Evolutionary conservation across 1,284 basidiomycete genomes (phyloP), one percentile per base, ranked within the genome.

Genomic region (Cystobasidiaceae sp.): DNA sequence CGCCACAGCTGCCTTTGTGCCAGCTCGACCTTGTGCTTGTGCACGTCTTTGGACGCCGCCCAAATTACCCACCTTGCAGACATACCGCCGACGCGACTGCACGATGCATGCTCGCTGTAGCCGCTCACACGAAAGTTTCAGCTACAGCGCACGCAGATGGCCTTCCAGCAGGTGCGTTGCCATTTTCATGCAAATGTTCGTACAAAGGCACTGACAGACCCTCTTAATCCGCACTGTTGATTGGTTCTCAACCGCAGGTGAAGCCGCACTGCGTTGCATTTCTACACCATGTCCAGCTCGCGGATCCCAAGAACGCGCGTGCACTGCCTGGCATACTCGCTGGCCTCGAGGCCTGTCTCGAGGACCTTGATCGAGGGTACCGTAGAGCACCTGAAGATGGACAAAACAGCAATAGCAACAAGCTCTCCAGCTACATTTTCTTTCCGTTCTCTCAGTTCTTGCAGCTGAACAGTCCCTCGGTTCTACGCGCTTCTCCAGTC

Each of bases 361-460:
- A 55, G 34, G 17, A 30, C 28, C 30, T 64, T 17, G 41, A 55
- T 37, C 44, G 9, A 37, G 23, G 33, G 54, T 6, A n/a, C n/a
- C n/a, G n/a, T n/a, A 41, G 25, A 41, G 41, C 37, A 44, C 7
- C 25, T 15, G 27, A 23, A 48, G 17, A 3, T 9, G 11, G 28
- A 32, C n/a, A 17, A 48, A 30, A 21, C 17, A 27, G n/a, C n/a
- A 37, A 19, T n/a, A n/a, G n/a, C n/a, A n/a, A n/a, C n/a, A n/a
- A n/a, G n/a, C n/a, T n/a, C n/a, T n/a, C n/a, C n/a, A 83, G n/a
- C 80, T 92, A 96, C 76, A 79, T 85, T 32, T 89, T 93, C 77
- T 88, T 90, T 71, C 93, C 93, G 1, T 75, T 96, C 61, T 89
- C 90, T 0, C 84, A 85, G 27, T 83, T 93, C 51, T 81, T 96